A percentile compares a stretch with the other conserved stretches of the same genome.
Conservation (phyloP, 78 protist species). For the Speleostelium caveatum region DNA sequence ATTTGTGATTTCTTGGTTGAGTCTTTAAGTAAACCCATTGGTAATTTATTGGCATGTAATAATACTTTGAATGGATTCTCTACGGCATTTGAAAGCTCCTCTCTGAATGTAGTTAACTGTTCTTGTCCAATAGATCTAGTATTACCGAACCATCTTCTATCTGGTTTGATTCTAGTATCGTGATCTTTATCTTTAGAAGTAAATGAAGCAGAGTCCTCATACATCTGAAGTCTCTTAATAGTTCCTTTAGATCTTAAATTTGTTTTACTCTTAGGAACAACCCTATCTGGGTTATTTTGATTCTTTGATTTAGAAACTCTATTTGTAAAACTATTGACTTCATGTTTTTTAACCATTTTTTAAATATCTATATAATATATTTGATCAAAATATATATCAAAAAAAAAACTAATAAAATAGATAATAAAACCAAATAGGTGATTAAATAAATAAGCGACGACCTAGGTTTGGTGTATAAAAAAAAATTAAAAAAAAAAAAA, state of each 20-base stretch:
- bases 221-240: constrained; percentile 85
- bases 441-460: too few species aligned
- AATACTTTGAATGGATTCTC: constrained; percentile 83
- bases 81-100: constrained; percentile 46
- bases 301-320: constrained; percentile 34
- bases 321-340: constrained; percentile 51
- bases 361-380: too few species aligned
- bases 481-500: too few species aligned
- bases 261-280: constrained; percentile 17
- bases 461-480: too few species aligned
- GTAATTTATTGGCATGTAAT: constrained; percentile 58
- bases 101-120: constrained; percentile 80
- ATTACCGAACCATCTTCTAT: constrained; percentile 88
- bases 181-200: constrained; percentile 54
- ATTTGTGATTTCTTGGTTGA: constrained; percentile 43
- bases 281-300: constrained; percentile 67
- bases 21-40: constrained; percentile 69
- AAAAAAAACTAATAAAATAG: too few species aligned
- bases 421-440: too few species aligned
- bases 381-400: too few species aligned
- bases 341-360: constrained; percentile 59
- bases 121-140: constrained; percentile 84
- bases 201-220: constrained; percentile 36
- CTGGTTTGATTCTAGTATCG: constrained; percentile 83
- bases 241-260: constrained; percentile 57